A percentile compares a stretch with the other conserved stretches of the same genome.
These are phyloP conservation scores for Chlorophyllum brunneum DNA, from an alignment of 768 basidiomycete species.

Conservation along the genomic window DNA sequence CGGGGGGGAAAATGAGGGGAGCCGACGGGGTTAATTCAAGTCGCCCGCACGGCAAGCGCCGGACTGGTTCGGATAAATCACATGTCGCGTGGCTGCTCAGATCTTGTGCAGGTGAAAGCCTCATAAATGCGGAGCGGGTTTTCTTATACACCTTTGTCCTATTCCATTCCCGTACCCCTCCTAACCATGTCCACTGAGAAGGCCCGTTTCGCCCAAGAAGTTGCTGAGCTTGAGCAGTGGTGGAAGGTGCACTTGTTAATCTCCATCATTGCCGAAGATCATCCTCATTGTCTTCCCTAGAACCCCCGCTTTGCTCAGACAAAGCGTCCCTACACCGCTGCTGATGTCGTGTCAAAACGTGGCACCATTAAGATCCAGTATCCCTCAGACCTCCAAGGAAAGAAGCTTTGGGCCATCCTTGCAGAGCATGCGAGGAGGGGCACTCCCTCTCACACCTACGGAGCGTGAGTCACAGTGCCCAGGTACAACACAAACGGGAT, in stretches of 20 bases:
- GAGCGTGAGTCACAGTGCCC: slow-evolving; percentile 75
- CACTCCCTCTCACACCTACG: slow-evolving; percentile 93
- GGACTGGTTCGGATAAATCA: slow-evolving; percentile 36
- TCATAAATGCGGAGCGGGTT: slow-evolving; percentile 16
- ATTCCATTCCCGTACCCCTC: slow-evolving; percentile 14
- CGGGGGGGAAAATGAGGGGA: slow-evolving; percentile 19
- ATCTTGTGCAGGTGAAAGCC: slow-evolving; percentile 22
- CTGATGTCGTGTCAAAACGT: slow-evolving; percentile 90
- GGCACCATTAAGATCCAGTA: slow-evolving; percentile 85
- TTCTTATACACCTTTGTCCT: slow-evolving; percentile 23
- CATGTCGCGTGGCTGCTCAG: slow-evolving; percentile 32
- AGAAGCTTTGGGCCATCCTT: slow-evolving; percentile 81
- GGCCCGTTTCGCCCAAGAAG: slow-evolving; percentile 72
- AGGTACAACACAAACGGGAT: background rate
- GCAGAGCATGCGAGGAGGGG: slow-evolving; percentile 71
- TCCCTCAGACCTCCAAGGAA: slow-evolving; percentile 78
- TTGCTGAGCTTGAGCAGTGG: slow-evolving; percentile 84
- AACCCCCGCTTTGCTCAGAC: slow-evolving; percentile 81
- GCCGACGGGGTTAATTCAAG: slow-evolving; percentile 29
- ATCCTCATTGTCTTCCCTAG: slow-evolving; percentile 34
- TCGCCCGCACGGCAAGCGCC: slow-evolving; percentile 18
- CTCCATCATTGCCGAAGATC: slow-evolving; percentile 9
- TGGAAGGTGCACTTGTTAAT: slow-evolving; percentile 65
- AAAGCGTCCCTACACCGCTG: slow-evolving; percentile 90
- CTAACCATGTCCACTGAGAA: slow-evolving; percentile 60